Conservation (phyloP, 2,329 filamentous ascomycete species). For the Aspergillus brasiliensis region DNA sequence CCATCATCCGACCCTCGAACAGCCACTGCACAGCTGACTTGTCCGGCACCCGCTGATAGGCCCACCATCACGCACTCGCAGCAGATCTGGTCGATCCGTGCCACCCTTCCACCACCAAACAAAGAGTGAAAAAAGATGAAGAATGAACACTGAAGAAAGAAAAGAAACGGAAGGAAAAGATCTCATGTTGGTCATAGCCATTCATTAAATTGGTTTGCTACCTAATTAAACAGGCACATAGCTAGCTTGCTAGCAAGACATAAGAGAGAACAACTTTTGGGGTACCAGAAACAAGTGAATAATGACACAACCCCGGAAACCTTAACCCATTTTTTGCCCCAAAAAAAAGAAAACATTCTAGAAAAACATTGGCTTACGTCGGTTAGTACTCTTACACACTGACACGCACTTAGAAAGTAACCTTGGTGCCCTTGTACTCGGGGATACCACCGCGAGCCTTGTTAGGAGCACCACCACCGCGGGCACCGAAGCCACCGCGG, state of each 20-base stretch:
- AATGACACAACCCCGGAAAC: slow-evolving; percentile 6
- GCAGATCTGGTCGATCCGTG: slow-evolving; percentile 5
- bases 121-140: not conserved
- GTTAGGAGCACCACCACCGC: slow-evolving; percentile 50
- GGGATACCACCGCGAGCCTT: slow-evolving; percentile 59
- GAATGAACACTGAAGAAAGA: slow-evolving; percentile 9
- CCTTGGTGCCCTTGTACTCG: slow-evolving; percentile 78
- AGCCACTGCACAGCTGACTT: not conserved
- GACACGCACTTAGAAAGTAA: slow-evolving; percentile 65
- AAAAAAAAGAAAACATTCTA: not conserved
- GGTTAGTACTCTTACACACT: not conserved
- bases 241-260: not conserved
- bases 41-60: not conserved
- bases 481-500: slow-evolving; percentile 49
- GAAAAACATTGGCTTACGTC: not conserved
- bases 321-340: slow-evolving; percentile 5
- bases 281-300: not conserved
- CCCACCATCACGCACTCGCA: not conserved
- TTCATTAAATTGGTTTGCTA: slow-evolving; percentile 8
- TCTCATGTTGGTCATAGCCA: slow-evolving; percentile 9
- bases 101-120: not conserved
- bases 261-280: not conserved
- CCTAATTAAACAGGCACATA: not conserved
- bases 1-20: not conserved
- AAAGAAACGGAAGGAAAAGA: slow-evolving; percentile 4